phyloP scores from a whole-genome alignment of 2,329 filamentous ascomycete species.

The Fusarium anthophilum region DNA sequence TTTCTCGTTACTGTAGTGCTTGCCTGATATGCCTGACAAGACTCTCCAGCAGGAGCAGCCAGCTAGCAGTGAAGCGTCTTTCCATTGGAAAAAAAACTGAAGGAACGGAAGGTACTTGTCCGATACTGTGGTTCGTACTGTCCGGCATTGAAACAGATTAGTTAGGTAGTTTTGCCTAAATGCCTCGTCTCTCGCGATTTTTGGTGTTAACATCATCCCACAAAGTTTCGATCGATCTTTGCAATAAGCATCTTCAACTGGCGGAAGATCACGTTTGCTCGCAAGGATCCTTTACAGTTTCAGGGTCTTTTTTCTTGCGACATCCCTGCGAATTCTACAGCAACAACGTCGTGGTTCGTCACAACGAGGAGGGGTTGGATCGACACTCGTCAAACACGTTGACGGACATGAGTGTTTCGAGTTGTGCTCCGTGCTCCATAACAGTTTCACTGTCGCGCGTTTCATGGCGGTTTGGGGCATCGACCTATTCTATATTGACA shows the following conservation, averaged over 20 bases:
- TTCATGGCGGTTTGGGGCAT: slow-evolving; percentile 34
- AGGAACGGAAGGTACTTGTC: neutral
- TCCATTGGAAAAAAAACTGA: neutral
- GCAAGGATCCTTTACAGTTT: slow-evolving; percentile 7
- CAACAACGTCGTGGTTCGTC: slow-evolving; percentile 3
- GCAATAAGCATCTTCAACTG: neutral
- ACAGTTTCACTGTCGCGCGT: slow-evolving; percentile 31
- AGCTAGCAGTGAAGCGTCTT: neutral
- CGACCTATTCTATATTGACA: slow-evolving; percentile 21
- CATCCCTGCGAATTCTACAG: slow-evolving; percentile 18
- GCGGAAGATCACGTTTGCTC: neutral
- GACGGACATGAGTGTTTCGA: slow-evolving; percentile 26
- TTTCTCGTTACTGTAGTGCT: neutral
- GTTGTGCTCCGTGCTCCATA: slow-evolving; percentile 22
- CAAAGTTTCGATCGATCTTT: neutral
- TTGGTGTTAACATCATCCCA: neutral
- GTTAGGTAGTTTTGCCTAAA: neutral
- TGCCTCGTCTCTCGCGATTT: neutral
- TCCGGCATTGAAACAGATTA: neutral
- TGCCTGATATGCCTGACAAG: neutral
- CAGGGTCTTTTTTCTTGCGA: slow-evolving; percentile 13
- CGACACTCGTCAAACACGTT: slow-evolving; percentile 35
- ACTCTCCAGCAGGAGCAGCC: neutral
- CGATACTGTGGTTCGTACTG: neutral
- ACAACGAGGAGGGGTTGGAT: slow-evolving; percentile 13